Percentiles rank a stretch among this genome's conserved stretches.
Evolutionary conservation across 2,329 filamentous ascomycete genomes (phyloP).

Genomic region (Colletotrichum viniferum): DNA sequence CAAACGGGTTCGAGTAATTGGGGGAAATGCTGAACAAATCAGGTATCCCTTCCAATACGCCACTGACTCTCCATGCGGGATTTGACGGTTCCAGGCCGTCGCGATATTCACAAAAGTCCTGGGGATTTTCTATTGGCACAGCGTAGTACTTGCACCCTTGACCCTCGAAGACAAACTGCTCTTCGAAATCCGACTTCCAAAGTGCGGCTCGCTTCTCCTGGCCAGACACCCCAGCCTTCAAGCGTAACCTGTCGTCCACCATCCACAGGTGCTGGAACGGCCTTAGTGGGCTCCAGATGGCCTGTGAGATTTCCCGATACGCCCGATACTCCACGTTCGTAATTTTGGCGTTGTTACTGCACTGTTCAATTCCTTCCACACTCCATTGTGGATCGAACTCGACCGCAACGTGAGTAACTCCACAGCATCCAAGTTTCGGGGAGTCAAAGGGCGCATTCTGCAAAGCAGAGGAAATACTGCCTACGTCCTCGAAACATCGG

Average conservation of each 20-base stretch:
- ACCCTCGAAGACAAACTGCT: neutral
- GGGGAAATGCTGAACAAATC: no score
- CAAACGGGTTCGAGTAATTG: no score
- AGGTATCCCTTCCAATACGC: no score
- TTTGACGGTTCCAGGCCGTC: neutral
- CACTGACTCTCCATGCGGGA: rapidly evolving
- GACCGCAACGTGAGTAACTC: neutral
- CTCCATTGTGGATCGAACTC: neutral
- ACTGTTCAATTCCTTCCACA: neutral
- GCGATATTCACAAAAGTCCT: neutral
- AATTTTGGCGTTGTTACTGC: neutral
- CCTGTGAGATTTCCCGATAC: rapidly evolving
- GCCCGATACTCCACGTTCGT: rapidly evolving
- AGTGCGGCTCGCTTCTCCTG: neutral
- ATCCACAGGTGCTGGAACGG: neutral
- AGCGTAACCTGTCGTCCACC: neutral
- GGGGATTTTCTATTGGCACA: neutral
- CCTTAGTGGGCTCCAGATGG: neutral
- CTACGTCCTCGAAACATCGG: neutral
- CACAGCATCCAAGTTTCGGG: rapidly evolving
- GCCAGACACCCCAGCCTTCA: neutral
- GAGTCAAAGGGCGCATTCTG: neutral
- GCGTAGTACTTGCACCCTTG: neutral
- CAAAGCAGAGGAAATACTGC: rapidly evolving
- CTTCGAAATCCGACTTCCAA: neutral